These are phyloP conservation scores for Cladosporium halotolerans DNA, from an alignment of 2,329 filamentous ascomycete species.

Conservation along the genomic window DNA sequence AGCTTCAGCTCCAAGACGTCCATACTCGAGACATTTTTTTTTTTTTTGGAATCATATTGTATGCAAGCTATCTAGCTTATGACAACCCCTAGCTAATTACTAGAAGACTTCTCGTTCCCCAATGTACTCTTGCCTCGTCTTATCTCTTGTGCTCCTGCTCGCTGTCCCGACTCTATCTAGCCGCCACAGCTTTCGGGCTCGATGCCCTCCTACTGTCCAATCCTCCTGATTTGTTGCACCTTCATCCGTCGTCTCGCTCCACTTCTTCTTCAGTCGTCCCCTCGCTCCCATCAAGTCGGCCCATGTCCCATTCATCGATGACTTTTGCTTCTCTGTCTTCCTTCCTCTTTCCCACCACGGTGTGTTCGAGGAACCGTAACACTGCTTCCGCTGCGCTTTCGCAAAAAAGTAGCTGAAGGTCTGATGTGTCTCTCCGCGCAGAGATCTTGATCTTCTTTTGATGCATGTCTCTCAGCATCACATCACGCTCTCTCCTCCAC, in stretches of 20 bases:
- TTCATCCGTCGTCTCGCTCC: not conserved
- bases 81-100: not conserved
- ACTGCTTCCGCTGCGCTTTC: not conserved
- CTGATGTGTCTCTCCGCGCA: slow-evolving; percentile 1
- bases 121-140: not conserved
- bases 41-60: slow-evolving; percentile 2
- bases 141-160: not conserved
- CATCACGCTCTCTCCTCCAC: slow-evolving; percentile 1
- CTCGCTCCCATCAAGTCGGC: not conserved
- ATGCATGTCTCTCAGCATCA: not conserved
- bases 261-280: not conserved
- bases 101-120: not conserved
- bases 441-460: not conserved
- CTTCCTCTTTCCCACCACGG: not conserved
- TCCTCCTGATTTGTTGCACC: not conserved
- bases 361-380: not conserved
- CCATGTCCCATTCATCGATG: not conserved
- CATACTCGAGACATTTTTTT: not conserved
- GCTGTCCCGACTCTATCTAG: not conserved
- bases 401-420: not conserved
- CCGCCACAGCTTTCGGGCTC: no score
- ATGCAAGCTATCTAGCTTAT: slow-evolving; percentile 5
- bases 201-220: not conserved
- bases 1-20: no score
- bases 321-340: not conserved